Base-by-base conservation (phyloP, 2,329 filamentous ascomycete species). In the Myriosclerotinia scirpicola region DNA sequence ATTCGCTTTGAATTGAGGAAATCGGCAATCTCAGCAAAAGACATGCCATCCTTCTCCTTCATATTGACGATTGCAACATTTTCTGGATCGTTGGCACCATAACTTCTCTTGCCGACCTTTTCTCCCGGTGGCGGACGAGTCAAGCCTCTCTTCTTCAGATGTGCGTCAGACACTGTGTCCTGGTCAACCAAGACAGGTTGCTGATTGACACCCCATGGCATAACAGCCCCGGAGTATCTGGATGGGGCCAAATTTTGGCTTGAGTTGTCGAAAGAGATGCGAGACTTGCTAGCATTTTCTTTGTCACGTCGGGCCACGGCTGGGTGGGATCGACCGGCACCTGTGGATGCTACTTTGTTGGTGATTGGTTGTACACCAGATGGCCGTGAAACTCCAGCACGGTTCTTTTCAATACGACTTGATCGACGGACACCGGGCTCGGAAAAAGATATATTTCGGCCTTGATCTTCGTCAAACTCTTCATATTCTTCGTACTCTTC, bases 41-140 rank as follows among this genome's bases (percentile, higher is more conserved):
- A 50, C 36, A 69, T 30, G 14, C 59, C 56, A 3, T 69, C 55
- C 5, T 66, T 68, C 26, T 77, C 75, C 20, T 71, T 69, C 63
- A 75, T 50, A 20, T 76, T 72, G 65, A 77, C 73, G 48, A 77
- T 76, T 1, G 30, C 55, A 14, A 76, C 70, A 22, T 77, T 77
- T 52, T 75, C 75, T 0, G 75, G 75, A 42, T 77, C 74, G 30
- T 71, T 76, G 0, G 71, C 74, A 11, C 75, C 75, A 46, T 71
- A 72, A 42, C 69, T 73, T 42, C 74, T 67, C 65, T 72, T 73
- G 60, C 67, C 68, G 36, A 73, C 64, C 38, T 67, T 68, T 5
- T 68, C 67, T 17, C 59, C 62, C 0, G 67, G 60, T 1, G 64
- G 54, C 9, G 65, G 67, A n/a, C 70, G 69, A 3, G 58, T 66